phyloP scores from a whole-genome alignment of 2,329 filamentous ascomycete genomes.

The Penicillium sp. region DNA sequence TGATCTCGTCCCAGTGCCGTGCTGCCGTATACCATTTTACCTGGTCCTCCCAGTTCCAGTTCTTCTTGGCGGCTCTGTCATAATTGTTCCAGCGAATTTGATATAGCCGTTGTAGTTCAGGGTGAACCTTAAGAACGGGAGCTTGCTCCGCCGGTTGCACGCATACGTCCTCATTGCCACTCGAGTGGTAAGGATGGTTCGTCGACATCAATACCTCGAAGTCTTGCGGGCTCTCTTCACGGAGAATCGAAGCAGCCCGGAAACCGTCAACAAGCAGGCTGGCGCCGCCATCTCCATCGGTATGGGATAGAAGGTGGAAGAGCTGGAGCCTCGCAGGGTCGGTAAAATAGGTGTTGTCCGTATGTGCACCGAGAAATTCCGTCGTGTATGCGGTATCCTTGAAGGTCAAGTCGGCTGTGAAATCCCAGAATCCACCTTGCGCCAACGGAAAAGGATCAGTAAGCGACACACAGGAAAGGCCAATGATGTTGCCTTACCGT shows the following conservation, averaged over 20 bases:
- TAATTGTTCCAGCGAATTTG: conserved; percentile 90
- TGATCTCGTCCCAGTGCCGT: conserved; percentile 59
- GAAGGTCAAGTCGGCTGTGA: conserved; percentile 75
- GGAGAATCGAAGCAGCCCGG: too few species aligned
- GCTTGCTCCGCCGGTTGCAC: conserved; percentile 63
- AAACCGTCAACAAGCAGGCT: conserved; percentile 84
- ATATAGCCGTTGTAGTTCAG: conserved; percentile 40
- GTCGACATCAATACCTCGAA: too few species aligned
- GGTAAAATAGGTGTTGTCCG: conserved; percentile 91
- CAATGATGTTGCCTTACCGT: too few species aligned
- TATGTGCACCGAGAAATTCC: conserved; percentile 72
- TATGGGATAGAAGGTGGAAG: conserved; percentile 82
- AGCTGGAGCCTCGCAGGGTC: conserved; percentile 86
- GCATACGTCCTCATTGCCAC: conserved; percentile 73
- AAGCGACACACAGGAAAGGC: too few species aligned
- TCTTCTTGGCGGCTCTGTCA: conserved; percentile 63
- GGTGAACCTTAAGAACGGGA: conserved; percentile 61
- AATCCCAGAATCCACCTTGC: conserved; percentile 71
- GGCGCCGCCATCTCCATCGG: conserved; percentile 55
- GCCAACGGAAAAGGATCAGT: too few species aligned
- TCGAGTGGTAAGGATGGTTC: too few species aligned
- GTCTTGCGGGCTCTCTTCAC: too few species aligned
- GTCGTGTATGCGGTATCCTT: conserved; percentile 90
- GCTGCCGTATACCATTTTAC: conserved; percentile 71
- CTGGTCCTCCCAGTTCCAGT: conserved; percentile 44